Base-by-base conservation (phyloP, 73 alveolate genomes). In the Paramecium primaurelia region DNA sequence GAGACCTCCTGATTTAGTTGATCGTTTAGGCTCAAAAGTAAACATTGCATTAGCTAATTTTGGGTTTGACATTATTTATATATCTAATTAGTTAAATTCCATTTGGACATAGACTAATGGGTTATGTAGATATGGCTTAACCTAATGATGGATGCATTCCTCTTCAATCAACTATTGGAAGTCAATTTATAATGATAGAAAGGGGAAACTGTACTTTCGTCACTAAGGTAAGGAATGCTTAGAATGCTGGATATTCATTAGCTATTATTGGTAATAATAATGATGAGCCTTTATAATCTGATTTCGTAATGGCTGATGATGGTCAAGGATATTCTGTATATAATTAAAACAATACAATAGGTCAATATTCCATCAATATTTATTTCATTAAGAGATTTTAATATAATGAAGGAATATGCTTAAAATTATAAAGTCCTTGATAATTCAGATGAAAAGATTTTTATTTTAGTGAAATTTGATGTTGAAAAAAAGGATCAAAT, bases 181-280 rank as follows among this genome's bases (percentile, higher is more conserved):
- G 26, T 12, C 84, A 75, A 22, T 75, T 75, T 38, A 11, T 94
- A 60, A 14, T 94, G 58, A 86, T 71, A 32, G 88, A 87, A 77
- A 94, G 97, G 30, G 97, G 97, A 11, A 93, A 92, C 20, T 94
- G 97, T 38, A 86, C 96, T 40, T 94, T 92, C 34, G 92, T 86
- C 30, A 91, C 93, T 26, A 94, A 94, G 71, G 97, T 93, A 3
- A 86, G 96, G 59, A 92, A 94, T 54, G 97, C 93, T n/a, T 93
- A 94, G 88, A 92, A 14, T 49, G 92, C 90, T 6, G 96, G 97
- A 68, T 89, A 85, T 71, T 64, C 90, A 22, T 92, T 94, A 94
- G 86, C 92, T 71, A 30, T 94, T 9, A 93, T 94, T 42, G 94
- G 86, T 6, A 86, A 94, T 86, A 77, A 94, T 87, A 30, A 71